Conservation (phyloP, 805 yeast species). For the Debaryomyces tyrocola region DNA sequence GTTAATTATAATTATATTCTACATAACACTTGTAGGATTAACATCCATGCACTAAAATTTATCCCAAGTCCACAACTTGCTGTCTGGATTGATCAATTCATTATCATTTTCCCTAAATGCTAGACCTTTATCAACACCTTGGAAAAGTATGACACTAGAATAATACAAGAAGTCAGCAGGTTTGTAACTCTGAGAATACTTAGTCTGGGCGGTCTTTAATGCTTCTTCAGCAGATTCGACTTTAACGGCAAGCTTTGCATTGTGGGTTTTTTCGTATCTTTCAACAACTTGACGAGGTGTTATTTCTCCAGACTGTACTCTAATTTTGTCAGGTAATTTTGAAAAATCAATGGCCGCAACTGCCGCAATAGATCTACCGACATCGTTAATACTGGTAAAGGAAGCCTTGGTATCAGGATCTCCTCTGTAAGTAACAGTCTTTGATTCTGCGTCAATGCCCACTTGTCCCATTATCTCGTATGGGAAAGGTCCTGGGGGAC, state of each 20-base stretch:
- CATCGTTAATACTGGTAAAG: slow-evolving; percentile 37
- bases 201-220: slow-evolving; percentile 26
- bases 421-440: slow-evolving; percentile 39
- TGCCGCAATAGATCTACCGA: slow-evolving; percentile 45
- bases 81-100: too few species aligned
- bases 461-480: slow-evolving; percentile 33
- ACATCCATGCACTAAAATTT: too few species aligned
- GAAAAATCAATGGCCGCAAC: slow-evolving; percentile 40
- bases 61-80: too few species aligned
- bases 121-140: slow-evolving; percentile 43
- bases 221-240: slow-evolving; percentile 29
- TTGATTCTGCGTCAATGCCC: slow-evolving; percentile 37
- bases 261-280: slow-evolving; percentile 42
- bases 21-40: too few species aligned
- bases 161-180: slow-evolving; percentile 35
- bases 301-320: slow-evolving; percentile 42
- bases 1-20: too few species aligned
- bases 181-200: slow-evolving; percentile 28
- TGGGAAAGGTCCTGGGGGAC: slow-evolving; percentile 30
- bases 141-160: slow-evolving; percentile 32
- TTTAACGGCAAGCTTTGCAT: slow-evolving; percentile 30
- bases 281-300: slow-evolving; percentile 38
- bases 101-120: too few species aligned
- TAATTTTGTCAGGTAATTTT: slow-evolving; percentile 43
- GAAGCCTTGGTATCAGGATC: slow-evolving; percentile 36